Evolutionary conservation across 768 basidiomycete genomes (phyloP).

Genomic region (Amanita muscaria): DNA sequence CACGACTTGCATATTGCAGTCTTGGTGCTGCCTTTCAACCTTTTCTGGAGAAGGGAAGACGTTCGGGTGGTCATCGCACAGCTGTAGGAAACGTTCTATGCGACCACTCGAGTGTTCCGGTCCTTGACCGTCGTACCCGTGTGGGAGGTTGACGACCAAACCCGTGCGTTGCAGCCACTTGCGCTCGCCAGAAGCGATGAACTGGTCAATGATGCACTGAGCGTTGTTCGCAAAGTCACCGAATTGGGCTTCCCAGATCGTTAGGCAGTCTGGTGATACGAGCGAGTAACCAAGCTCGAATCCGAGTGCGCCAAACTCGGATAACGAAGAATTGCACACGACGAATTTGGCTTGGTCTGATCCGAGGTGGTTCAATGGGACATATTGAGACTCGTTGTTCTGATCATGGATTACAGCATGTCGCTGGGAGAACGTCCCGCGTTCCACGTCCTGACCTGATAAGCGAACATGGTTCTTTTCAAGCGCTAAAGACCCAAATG

Average conservation of each 20-base stretch:
- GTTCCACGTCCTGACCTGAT: constrained; percentile 97
- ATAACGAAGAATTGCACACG: constrained; percentile 93
- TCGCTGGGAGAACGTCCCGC: constrained; percentile 97
- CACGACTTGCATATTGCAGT: constrained; percentile 99
- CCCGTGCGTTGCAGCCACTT: constrained; percentile 97
- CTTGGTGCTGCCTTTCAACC: constrained; percentile 92
- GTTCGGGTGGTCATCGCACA: constrained; percentile 95
- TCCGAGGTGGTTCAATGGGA: constrained; percentile 84
- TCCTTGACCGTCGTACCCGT: constrained; percentile 97
- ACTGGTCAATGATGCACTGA: constrained; percentile 97
- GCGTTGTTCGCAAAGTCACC: constrained; percentile 98
- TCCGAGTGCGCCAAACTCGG: constrained; percentile 90
- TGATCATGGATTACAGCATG: constrained; percentile 98
- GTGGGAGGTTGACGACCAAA: constrained; percentile 80
- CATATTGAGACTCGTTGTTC: constrained; percentile 80
- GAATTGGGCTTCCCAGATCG: constrained; percentile 98
- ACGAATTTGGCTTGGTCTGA: constrained; percentile 87
- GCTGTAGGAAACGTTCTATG: constrained; percentile 93
- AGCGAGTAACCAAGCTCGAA: constrained; percentile 99
- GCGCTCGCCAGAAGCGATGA: constrained; percentile 93
- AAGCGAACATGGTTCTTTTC: constrained; percentile 93
- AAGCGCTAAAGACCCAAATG: constrained; percentile 86
- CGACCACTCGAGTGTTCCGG: constrained; percentile 97
- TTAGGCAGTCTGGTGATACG: constrained; percentile 86
- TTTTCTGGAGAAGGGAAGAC: constrained; percentile 84